A percentile compares a stretch with the other conserved stretches of the same genome.
Evolutionary conservation across 192 early-diverging fungal genomes (phyloP).

Genomic region (Coemansia sp.): DNA sequence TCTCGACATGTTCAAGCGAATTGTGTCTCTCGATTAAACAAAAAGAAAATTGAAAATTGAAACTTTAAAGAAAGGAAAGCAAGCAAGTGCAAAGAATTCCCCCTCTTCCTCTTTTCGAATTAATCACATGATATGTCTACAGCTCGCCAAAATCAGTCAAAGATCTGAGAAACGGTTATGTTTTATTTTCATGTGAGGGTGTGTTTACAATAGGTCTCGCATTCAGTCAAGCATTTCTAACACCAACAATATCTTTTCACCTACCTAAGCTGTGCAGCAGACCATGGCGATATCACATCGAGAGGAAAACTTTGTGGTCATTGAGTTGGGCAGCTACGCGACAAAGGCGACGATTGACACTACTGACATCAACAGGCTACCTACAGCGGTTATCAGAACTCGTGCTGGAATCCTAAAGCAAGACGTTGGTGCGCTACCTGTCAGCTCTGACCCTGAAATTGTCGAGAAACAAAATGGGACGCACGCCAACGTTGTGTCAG

Average conservation of each 20-base stretch:
- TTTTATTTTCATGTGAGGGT: not conserved
- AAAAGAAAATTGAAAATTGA: not conserved
- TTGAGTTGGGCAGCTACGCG: conserved; percentile 79
- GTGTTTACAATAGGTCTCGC: not conserved
- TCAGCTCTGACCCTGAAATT: not conserved
- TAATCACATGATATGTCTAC: not conserved
- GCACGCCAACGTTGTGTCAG: not conserved
- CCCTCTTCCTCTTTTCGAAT: not conserved
- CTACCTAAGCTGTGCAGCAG: not conserved
- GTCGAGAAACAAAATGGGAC: conserved; percentile 1
- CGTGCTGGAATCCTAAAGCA: conserved; percentile 26
- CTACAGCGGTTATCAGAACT: conserved; percentile 59
- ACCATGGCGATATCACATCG: conserved; percentile 45
- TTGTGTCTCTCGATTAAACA: not conserved
- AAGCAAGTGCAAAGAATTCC: not conserved
- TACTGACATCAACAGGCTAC: conserved; percentile 72
- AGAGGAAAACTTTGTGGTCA: conserved; percentile 83
- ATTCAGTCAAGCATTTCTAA: not conserved
- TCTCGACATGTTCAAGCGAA: conserved; percentile 39
- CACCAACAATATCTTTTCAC: not conserved
- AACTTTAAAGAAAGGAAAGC: not conserved
- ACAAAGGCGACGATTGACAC: conserved; percentile 77
- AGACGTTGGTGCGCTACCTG: not conserved
- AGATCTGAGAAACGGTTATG: not conserved
- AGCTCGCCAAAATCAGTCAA: not conserved